A percentile compares a stretch with the other conserved stretches of the same genome.
These are phyloP conservation scores for Paecilomyces dactylethromorphus DNA, from an alignment of 2,329 filamentous ascomycete genomes.

Conservation along the genomic window DNA sequence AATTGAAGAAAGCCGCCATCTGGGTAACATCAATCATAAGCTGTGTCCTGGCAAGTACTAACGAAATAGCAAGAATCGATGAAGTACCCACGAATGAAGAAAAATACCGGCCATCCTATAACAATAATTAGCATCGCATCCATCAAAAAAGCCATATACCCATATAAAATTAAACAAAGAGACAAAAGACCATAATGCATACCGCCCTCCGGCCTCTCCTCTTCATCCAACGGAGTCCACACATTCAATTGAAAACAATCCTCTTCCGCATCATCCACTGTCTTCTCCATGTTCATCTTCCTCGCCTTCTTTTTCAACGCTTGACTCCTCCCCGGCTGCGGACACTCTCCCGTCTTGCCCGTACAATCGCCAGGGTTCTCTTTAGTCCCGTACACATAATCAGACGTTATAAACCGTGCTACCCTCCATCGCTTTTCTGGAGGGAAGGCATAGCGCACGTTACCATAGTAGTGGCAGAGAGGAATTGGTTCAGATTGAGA, in stretches of 20 bases:
- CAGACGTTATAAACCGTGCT: slow-evolving; percentile 41
- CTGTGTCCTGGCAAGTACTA: neutral
- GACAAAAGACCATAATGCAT: slow-evolving; percentile 1
- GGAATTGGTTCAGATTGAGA: slow-evolving; percentile 15
- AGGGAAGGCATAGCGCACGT: slow-evolving; percentile 50
- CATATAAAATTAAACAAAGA: slow-evolving; percentile 13
- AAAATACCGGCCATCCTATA: slow-evolving; percentile 51
- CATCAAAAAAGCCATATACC: neutral
- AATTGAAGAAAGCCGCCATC: slow-evolving; percentile 54
- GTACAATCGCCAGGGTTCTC: slow-evolving; percentile 42
- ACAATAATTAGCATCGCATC: neutral
- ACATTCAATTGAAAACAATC: slow-evolving; percentile 53
- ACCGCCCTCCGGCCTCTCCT: slow-evolving; percentile 29
- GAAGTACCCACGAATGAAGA: slow-evolving; percentile 47
- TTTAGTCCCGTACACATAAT: slow-evolving; percentile 46
- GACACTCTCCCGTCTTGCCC: slow-evolving; percentile 38
- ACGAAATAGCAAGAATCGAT: neutral
- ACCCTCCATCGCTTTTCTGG: slow-evolving; percentile 45
- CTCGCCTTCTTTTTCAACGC: neutral
- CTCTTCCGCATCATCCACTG: slow-evolving; percentile 30
- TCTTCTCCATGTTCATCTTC: slow-evolving; percentile 3
- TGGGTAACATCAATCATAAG: slow-evolving; percentile 10
- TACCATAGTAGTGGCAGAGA: slow-evolving; percentile 48
- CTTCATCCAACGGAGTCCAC: slow-evolving; percentile 42
- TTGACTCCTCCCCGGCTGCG: slow-evolving; percentile 36